Evolutionary conservation across 768 basidiomycete genomes (phyloP).

Genomic region (Phanerochaete sordida): DNA sequence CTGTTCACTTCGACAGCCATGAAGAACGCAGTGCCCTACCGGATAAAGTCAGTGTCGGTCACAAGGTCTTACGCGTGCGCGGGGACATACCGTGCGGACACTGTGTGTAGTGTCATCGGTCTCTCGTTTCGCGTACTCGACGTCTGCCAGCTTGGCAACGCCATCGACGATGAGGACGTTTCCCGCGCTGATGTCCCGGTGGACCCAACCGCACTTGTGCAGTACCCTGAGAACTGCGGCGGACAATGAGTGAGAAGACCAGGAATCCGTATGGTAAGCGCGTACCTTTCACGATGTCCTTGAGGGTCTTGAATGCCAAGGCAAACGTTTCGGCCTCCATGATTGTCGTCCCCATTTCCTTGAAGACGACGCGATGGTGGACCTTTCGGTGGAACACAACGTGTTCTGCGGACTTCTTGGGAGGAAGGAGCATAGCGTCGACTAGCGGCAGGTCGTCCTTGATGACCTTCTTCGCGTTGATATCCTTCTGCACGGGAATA

Average conservation of each 20-base stretch:
- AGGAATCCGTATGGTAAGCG: neutral
- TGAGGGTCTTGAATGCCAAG: neutral
- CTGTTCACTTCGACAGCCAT: constrained; percentile 4
- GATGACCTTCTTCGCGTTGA: neutral
- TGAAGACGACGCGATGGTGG: constrained; percentile 15
- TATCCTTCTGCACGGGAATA: neutral
- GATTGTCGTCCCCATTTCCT: constrained; percentile 13
- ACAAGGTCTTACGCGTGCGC: neutral
- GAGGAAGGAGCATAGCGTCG: neutral
- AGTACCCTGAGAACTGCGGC: neutral
- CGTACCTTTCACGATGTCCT: neutral
- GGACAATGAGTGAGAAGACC: neutral
- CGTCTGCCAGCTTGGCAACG: constrained; percentile 6
- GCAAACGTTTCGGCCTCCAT: neutral
- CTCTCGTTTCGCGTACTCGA: constrained; percentile 12
- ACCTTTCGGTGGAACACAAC: neutral
- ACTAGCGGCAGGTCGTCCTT: neutral
- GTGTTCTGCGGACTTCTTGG: neutral
- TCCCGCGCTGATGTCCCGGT: constrained; percentile 16
- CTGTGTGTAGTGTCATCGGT: neutral
- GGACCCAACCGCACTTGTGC: constrained; percentile 13
- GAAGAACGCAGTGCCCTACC: constrained; percentile 6
- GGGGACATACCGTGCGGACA: neutral
- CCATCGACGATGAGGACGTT: constrained; percentile 10
- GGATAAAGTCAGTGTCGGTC: neutral